A percentile compares a stretch with the other conserved stretches of the same genome.
phyloP scores from a whole-genome alignment of 2,329 filamentous ascomycete genomes.

The Sporothrix humicola region DNA sequence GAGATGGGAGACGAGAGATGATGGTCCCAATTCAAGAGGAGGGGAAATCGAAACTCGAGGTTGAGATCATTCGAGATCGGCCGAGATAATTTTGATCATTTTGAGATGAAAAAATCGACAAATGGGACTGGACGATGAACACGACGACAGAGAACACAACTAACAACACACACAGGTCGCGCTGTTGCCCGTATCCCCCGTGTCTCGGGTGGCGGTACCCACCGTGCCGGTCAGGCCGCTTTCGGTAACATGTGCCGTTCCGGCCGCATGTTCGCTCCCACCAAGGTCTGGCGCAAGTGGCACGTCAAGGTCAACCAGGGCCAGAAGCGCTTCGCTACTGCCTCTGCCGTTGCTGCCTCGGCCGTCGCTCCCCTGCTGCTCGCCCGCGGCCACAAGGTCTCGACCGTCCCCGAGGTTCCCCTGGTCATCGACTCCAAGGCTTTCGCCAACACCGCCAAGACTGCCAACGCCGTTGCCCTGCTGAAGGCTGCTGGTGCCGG shows the following conservation, averaged over 20 bases:
- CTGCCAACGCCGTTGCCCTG: conserved; percentile 81
- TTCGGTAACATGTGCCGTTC: conserved; percentile 99
- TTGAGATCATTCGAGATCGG: background rate
- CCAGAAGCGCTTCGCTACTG: conserved; percentile 99
- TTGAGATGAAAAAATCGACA: background rate
- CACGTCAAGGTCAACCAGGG: conserved; percentile 99
- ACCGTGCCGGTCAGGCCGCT: conserved; percentile 99
- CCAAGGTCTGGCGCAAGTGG: conserved; percentile 99
- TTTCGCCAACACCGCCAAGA: conserved; percentile 88
- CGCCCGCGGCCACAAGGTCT: conserved; percentile 96
- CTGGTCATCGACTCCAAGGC: conserved; percentile 92
- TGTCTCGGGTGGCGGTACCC: conserved; percentile 99
- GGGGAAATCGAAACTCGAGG: background rate
- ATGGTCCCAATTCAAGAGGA: background rate
- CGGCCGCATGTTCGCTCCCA: conserved; percentile 99
- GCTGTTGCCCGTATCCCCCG: conserved; percentile 99
- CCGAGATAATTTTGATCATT: background rate
- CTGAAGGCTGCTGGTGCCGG: conserved; percentile 91
- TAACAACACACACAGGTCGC: conserved; percentile 68
- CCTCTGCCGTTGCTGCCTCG: conserved; percentile 95
- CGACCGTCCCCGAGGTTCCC: conserved; percentile 90
- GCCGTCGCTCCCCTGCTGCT: conserved; percentile 93
- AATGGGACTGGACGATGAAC: background rate
- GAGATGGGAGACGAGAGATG: background rate
- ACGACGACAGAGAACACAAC: background rate